Conservation (phyloP, 2,329 filamentous ascomycete species). For the Curvularia verruculosa region DNA sequence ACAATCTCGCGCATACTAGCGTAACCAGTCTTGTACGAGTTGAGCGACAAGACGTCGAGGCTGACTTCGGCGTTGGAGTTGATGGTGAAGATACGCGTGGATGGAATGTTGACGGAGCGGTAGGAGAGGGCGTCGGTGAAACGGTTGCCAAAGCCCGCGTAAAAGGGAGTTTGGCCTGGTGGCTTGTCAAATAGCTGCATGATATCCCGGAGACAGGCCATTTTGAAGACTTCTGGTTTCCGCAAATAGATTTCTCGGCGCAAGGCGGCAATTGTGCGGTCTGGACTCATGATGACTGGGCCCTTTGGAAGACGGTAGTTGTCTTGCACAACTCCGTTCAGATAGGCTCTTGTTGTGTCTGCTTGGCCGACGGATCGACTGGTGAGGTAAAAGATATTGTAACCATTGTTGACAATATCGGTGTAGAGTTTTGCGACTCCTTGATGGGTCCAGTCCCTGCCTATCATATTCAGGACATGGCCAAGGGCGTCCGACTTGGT, state of each 20-base stretch:
- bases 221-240: conserved; percentile 99
- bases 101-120: conserved; percentile 92
- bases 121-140: conserved; percentile 96
- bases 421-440: conserved; percentile 97
- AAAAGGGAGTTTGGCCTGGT: conserved; percentile 79
- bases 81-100: conserved; percentile 95
- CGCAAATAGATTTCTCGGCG: conserved; percentile 91
- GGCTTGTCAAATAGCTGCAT: conserved; percentile 75
- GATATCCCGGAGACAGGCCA: conserved; percentile 96
- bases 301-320: conserved; percentile 84
- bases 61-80: conserved; percentile 97
- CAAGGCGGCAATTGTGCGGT: conserved; percentile 91
- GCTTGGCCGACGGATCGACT: conserved; percentile 92
- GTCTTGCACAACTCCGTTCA: conserved; percentile 88
- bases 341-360: conserved; percentile 85
- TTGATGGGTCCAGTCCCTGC: conserved; percentile 95
- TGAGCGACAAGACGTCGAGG: conserved; percentile 85
- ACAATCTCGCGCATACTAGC: conserved; percentile 97
- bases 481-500: conserved; percentile 95
- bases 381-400: conserved; percentile 98
- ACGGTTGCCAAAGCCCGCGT: conserved; percentile 95
- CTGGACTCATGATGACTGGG: conserved; percentile 92
- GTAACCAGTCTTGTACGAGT: conserved; percentile 95
- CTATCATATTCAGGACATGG: conserved; percentile 95
- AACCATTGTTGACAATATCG: conserved; percentile 92